phyloP scores from a whole-genome alignment of 768 basidiomycete genomes.

The Megacollybia marginata region DNA sequence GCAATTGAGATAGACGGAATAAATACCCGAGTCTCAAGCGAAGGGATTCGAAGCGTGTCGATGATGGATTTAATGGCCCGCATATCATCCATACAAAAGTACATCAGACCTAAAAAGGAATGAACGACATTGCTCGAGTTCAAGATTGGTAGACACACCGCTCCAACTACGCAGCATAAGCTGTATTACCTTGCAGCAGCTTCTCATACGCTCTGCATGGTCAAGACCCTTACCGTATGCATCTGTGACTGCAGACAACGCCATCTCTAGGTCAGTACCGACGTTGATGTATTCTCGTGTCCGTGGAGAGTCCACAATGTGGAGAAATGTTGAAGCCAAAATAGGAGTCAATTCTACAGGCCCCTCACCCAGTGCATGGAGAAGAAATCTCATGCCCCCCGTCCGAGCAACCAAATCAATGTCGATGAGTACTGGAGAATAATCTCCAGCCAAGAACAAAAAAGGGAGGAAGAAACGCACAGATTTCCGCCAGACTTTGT shows the following conservation, averaged over 20 bases:
- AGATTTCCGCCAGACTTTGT: conserved; percentile 84
- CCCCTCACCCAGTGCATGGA: conserved; percentile 87
- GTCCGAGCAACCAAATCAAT: conserved; percentile 73
- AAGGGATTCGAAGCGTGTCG: conserved; percentile 82
- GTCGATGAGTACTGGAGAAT: conserved; percentile 71
- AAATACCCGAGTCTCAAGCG: conserved; percentile 74
- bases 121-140: not conserved
- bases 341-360: conserved; percentile 75
- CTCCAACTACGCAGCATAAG: conserved; percentile 90
- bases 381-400: conserved; percentile 78
- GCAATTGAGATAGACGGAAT: not conserved
- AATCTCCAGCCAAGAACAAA: not conserved
- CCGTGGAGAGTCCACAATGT: conserved; percentile 78
- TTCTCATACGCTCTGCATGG: conserved; percentile 73
- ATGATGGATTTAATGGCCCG: conserved; percentile 79
- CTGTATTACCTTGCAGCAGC: conserved; percentile 70
- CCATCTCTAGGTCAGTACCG: conserved; percentile 90
- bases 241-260: conserved; percentile 85
- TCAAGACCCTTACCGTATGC: conserved; percentile 80
- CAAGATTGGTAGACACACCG: conserved; percentile 43
- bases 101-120: conserved; percentile 62
- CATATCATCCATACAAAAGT: conserved; percentile 87
- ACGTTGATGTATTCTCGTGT: conserved; percentile 72
- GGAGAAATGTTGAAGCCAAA: conserved; percentile 72
- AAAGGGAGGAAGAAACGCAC: conserved; percentile 35